Conservation (phyloP, 495 filamentous ascomycete species). For the Talaromyces stipitatus region DNA sequence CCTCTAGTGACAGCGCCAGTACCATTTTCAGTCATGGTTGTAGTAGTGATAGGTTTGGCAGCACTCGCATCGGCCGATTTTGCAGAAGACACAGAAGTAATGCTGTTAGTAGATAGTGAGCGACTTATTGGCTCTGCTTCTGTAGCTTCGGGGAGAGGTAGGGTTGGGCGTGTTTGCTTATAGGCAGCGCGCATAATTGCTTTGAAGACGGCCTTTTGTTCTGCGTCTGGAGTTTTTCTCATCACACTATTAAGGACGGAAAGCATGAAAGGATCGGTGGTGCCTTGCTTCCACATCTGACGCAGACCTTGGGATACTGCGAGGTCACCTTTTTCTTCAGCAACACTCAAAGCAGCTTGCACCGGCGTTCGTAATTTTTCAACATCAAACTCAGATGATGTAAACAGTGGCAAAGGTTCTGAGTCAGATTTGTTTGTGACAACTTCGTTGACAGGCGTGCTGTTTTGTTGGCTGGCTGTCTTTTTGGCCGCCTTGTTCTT, state of each 20-base stretch:
- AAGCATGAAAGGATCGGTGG: slow-evolving; percentile 17
- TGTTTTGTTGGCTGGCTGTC: slow-evolving; percentile 10
- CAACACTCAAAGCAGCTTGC: slow-evolving; percentile 14
- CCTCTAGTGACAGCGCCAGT: slow-evolving; percentile 8
- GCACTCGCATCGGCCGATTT: slow-evolving; percentile 19
- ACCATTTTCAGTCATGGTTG: slow-evolving; percentile 14
- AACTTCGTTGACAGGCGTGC: slow-evolving; percentile 1
- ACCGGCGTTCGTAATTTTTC: slow-evolving; percentile 18
- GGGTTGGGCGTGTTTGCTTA: slow-evolving; percentile 12
- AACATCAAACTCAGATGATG: slow-evolving; percentile 16
- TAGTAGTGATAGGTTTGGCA: slow-evolving; percentile 10
- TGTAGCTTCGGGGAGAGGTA: neutral
- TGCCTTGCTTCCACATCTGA: slow-evolving; percentile 19
- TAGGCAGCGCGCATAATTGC: slow-evolving; percentile 17
- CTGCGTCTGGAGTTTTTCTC: slow-evolving; percentile 14
- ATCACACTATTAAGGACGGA: slow-evolving; percentile 19
- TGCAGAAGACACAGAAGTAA: slow-evolving; percentile 37
- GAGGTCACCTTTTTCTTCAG: slow-evolving; percentile 17
- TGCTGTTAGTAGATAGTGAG: slow-evolving; percentile 32
- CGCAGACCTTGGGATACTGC: slow-evolving; percentile 19
- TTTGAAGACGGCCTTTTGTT: slow-evolving; percentile 19
- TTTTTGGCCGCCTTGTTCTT: slow-evolving; percentile 9
- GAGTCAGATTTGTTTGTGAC: slow-evolving; percentile 6
- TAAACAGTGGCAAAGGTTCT: slow-evolving; percentile 15
- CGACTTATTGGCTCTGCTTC: slow-evolving; percentile 7